phyloP scores from a whole-genome alignment of 306 rosid genomes.

The Cicer yamashitae region DNA sequence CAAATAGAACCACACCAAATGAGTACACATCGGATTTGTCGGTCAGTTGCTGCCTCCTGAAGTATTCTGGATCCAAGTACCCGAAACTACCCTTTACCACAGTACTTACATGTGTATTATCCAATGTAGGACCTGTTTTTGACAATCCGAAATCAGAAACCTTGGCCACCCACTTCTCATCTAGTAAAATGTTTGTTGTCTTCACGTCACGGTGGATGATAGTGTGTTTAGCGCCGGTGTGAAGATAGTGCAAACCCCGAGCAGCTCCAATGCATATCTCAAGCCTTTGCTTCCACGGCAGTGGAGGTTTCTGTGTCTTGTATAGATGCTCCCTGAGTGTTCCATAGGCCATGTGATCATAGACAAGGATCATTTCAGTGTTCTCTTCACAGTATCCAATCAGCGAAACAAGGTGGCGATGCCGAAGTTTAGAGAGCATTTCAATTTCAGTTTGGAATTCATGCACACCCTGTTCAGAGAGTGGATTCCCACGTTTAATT shows the following conservation, averaged over 20 bases:
- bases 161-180: slow-evolving; percentile 99
- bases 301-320: slow-evolving; percentile 95
- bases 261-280: slow-evolving; percentile 99
- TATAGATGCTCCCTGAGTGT: slow-evolving; percentile 95
- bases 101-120: slow-evolving; percentile 95
- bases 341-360: slow-evolving; percentile 93
- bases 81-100: slow-evolving; percentile 99
- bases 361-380: slow-evolving; percentile 97
- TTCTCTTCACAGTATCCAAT: slow-evolving; percentile 97
- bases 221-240: slow-evolving; percentile 96
- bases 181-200: slow-evolving; percentile 94
- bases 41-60: slow-evolving; percentile 94
- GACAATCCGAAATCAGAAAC: slow-evolving; percentile 98
- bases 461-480: slow-evolving; percentile 97
- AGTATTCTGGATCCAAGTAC: slow-evolving; percentile 98
- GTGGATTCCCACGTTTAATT: slow-evolving; percentile 95
- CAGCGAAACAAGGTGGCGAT: slow-evolving; percentile 94
- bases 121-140: slow-evolving; percentile 97
- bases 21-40: slow-evolving; percentile 99
- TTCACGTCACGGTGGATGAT: slow-evolving; percentile 98
- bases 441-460: slow-evolving; percentile 99
- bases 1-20: slow-evolving; percentile 95
- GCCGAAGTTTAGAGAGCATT: slow-evolving; percentile 99
- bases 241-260: slow-evolving; percentile 96
- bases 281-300: slow-evolving; percentile 99